Percentiles rank a stretch among this genome's conserved stretches.
Evolutionary conservation across 2,329 filamentous ascomycete genomes (phyloP).

Genomic region (Colletotrichum spaethianum): DNA sequence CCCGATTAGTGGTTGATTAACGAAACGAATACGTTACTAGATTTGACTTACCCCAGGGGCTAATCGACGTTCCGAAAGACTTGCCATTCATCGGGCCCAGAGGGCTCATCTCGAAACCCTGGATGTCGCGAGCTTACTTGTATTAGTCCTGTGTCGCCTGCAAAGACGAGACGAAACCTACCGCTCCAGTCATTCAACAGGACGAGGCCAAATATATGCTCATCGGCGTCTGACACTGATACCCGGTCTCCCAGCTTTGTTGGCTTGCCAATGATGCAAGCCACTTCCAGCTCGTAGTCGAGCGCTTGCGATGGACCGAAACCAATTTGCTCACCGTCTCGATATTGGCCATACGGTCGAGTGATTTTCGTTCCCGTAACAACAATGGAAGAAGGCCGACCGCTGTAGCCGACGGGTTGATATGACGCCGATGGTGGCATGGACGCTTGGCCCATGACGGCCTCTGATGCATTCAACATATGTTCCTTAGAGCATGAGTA

Average conservation of each 20-base stretch:
- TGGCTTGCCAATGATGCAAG: constrained; percentile 59
- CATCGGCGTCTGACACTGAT: constrained; percentile 62
- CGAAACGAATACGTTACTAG: not conserved
- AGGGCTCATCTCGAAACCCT: constrained; percentile 72
- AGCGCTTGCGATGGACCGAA: constrained; percentile 52
- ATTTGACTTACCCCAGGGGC: constrained; percentile 62
- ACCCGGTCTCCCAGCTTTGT: constrained; percentile 54
- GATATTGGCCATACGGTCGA: constrained; percentile 62
- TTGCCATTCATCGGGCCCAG: constrained; percentile 75
- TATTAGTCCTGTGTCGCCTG: constrained; percentile 33
- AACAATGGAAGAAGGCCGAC: constrained; percentile 67
- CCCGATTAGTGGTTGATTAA: not conserved
- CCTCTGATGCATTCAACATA: constrained; percentile 63
- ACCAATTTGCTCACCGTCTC: constrained; percentile 38
- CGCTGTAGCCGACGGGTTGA: constrained; percentile 67
- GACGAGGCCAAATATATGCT: constrained; percentile 75
- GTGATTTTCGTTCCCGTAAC: constrained; percentile 62
- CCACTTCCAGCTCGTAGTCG: constrained; percentile 62
- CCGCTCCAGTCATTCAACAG: constrained; percentile 75
- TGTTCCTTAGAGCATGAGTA: constrained; percentile 70
- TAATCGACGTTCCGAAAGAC: constrained; percentile 71
- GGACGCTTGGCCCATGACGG: constrained; percentile 54
- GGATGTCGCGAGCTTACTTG: constrained; percentile 69
- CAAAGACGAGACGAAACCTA: constrained; percentile 50
- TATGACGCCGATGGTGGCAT: constrained; percentile 63